Evolutionary conservation across 148 eudicot genomes (phyloP), one percentile per base, ranked within the genome.

Genomic region (Chenopodium quinoa): DNA sequence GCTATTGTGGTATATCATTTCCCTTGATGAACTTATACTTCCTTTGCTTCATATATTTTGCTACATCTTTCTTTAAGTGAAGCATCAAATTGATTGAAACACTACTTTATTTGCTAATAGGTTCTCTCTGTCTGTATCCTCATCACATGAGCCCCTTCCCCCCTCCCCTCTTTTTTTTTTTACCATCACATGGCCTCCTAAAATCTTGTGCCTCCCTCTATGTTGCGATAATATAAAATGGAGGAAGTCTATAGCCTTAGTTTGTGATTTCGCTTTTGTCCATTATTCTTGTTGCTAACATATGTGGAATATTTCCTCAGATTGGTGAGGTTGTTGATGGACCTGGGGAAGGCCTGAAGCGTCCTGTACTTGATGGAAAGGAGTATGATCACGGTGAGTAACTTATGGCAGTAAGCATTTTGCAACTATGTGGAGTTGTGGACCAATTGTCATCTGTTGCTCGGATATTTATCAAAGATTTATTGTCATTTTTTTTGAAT

Each of bases 281-380:
- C 25, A 32, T 71, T 64, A 3, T 71, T 79, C 44, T 71, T 46
- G 16, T 76, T 80, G 32, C 76, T 76, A 22, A 37, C n/a, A 67
- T 46, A 77, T 44, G 73, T 31, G 31, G 64, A 64, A 47, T 69
- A 16, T 62, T 12, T 66, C 32, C 27, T 75, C 75, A 96, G 99
- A 94, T 96, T 71, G 98, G 98, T 32, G 99, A 92, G 90, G 99
- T 96, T 84, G 95, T 94, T 82, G 99, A 96, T 92, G 97, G 97
- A 78, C 98, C 99, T 77, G 94, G 89, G 81, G 97, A 94, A 86
- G 83, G 86, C 84, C 81, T 86, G 82, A 89, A 86, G 64, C 94
- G 91, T 72, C 89, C 97, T 84, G 78, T 88, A 79, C 89, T 85
- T 84, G 91, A 90, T 85, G 99, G 98, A 85, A 70, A 81, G 25